Conservation (phyloP, 495 filamentous ascomycete genomes). For the Staphylotrichum longicolle region DNA sequence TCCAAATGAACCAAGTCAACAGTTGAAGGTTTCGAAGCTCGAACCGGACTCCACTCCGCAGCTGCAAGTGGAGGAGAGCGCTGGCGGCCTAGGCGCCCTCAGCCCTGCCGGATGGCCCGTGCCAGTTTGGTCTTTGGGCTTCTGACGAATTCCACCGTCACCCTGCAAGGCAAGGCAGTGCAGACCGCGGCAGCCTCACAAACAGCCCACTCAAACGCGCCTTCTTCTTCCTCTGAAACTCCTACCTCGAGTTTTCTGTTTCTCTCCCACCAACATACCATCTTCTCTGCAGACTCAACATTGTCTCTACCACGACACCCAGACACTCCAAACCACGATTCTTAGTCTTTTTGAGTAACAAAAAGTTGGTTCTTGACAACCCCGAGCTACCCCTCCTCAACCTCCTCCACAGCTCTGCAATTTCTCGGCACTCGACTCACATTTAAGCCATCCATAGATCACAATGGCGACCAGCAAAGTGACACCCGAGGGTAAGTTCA, state of each 20-base stretch:
- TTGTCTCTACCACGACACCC: background rate
- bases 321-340: background rate
- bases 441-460: constrained; percentile 13
- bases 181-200: constrained; percentile 32
- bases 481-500: constrained; percentile 35
- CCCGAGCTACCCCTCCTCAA: constrained; percentile 32
- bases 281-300: background rate
- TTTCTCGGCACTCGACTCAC: constrained; percentile 11
- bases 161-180: constrained; percentile 25
- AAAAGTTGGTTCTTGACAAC: constrained; percentile 12
- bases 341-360: background rate
- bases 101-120: constrained; percentile 28
- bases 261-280: background rate
- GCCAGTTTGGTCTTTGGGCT: constrained; percentile 36
- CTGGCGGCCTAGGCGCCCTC: background rate
- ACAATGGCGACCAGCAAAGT: constrained; percentile 29
- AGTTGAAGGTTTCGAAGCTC: no score
- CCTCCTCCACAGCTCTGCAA: constrained; percentile 14
- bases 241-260: background rate
- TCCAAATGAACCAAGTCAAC: no score
- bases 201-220: constrained; percentile 11
- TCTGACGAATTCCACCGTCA: constrained; percentile 39
- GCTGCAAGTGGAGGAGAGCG: no score
- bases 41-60: no score
- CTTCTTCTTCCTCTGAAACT: constrained; percentile 1